Evolutionary conservation across 441 rosid genomes (phyloP), one percentile per base, ranked within the genome.

Genomic region (Pelargonium fulgidum): DNA sequence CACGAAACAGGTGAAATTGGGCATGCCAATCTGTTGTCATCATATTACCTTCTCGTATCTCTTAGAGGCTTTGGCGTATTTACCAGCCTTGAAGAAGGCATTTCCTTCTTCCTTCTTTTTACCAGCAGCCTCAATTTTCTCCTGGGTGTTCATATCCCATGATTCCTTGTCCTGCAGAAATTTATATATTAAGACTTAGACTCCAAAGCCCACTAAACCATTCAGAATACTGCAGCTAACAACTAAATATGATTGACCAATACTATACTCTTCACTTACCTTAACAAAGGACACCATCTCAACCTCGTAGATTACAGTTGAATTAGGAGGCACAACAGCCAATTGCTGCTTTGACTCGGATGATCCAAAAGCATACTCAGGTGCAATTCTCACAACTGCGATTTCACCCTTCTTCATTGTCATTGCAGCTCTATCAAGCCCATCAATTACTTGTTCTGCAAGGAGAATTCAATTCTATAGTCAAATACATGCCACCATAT

Each of bases 81-180:
- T 88, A 17, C 89, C 89, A 3, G 85, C 85, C 81, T 86, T 92
- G 68, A 87, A 92, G 78, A 85, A 68, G 2, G 69, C 64, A 74
- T 92, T 90, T 13, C 96, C 96, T 79, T 87, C 92, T 82, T 90
- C 98, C 76, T 92, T 89, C 85, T 90, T 92, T 80, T 77, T 87
- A 41, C 84, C 79, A 5, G 93, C 93, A 48, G 91, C 89, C 79
- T 86, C 98, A 70, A 92, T 82, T 78, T 92, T 90, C 77, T 87
- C 95, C 9, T 70, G 72, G 0, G 92, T 90, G 80, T 78, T 87
- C 95, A 92, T 85, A 73, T 92, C 95, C 98, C 98, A 92, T 0
- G 96, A 87, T 65, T 90, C 96, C 76, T 81, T 92, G 10, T 90
- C 95, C 95, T 88, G 73, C 24, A 73, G 41, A 12, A 14, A 68